Evolutionary conservation across 108 stramenopile genomes (phyloP).

Genomic region (Nannochloropsis salina): DNA sequence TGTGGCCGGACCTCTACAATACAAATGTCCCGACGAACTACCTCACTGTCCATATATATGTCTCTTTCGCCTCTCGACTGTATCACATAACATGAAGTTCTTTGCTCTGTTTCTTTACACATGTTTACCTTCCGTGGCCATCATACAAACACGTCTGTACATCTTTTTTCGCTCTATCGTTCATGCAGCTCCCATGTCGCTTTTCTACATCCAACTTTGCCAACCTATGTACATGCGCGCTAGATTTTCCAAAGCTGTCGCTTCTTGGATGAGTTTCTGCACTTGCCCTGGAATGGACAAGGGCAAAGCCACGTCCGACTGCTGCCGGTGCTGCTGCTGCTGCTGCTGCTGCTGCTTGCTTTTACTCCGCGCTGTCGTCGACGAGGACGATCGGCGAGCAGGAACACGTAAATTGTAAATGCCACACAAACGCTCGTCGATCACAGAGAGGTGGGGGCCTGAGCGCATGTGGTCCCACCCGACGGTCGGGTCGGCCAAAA

Average conservation of each 20-base stretch:
- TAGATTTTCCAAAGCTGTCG: conserved; percentile 56
- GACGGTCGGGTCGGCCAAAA: conserved; percentile 64
- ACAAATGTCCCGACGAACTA: too few species aligned
- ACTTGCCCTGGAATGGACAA: conserved; percentile 62
- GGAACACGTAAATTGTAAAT: conserved; percentile 47
- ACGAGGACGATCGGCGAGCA: conserved; percentile 7
- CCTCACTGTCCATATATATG: too few species aligned
- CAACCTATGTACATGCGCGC: conserved; percentile 59
- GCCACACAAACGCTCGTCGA: conserved; percentile 53
- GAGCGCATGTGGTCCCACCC: conserved; percentile 48
- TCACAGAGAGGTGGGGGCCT: conserved; percentile 48
- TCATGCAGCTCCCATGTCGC: neutral
- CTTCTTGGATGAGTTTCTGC: conserved; percentile 59
- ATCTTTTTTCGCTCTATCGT: neutral
- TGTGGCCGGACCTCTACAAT: too few species aligned
- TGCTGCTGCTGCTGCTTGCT: neutral
- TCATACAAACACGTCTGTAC: too few species aligned
- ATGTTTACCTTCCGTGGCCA: too few species aligned
- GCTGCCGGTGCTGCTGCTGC: conserved; percentile 23
- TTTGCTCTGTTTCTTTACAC: too few species aligned
- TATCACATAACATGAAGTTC: too few species aligned
- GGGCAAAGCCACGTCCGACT: conserved; percentile 43
- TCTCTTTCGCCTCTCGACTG: too few species aligned
- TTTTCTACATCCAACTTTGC: conserved; percentile 47
- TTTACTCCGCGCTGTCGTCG: neutral